Evolutionary conservation across 2,329 filamentous ascomycete genomes (phyloP), one percentile per base, ranked within the genome.

Genomic region (Alternaria sp.): DNA sequence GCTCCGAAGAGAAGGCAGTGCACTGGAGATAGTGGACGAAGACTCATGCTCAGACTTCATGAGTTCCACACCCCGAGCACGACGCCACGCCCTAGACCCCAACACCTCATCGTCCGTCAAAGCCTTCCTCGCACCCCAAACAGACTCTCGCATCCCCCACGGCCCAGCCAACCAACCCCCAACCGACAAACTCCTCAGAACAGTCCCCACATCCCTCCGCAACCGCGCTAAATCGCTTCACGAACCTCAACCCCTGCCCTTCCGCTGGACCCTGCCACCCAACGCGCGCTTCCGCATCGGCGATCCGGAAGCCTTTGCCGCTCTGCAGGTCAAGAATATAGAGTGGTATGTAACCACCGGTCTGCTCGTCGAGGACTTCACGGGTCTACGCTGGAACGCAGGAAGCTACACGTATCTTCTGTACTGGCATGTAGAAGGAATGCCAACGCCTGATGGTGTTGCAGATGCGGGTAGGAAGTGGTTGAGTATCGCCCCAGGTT

Each of bases 271-370:
- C 4, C 44, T 57, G 2, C 61, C 58, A 25, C 4, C 33, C 7
- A 23, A 37, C 25, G 25, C 7, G 9, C 58, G 44, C 2, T 64
- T 58, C 23, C 50, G 44, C 58, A 25, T 56, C 21, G 30, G 30
- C 20, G 58, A 60, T 0, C 28, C 23, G 0, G 50, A 20, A 9
- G 50, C 58, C 50, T 60, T 55, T 5, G 26, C 49, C 10, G 18
- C 49, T 2, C 3, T 60, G 26, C 28, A 45, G 3, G 43, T 55
- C 9, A 26, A 25, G 2, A 60, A 55, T 3, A 33, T 60, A 3
- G 50, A 55, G 10, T 60, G 58, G 58, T 55, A 55, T 2, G 58
- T 50, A 12, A 60, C 58, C 2, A 60, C 58, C 2, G 58, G 58
- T 5, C 2, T 60, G 2, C 43, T 60, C 6, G 30, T 47, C 2